Evolutionary conservation across 352 stramenopile species (phyloP), one percentile per base, ranked within the genome.

Genomic region (Elongisporangium prolatum): DNA sequence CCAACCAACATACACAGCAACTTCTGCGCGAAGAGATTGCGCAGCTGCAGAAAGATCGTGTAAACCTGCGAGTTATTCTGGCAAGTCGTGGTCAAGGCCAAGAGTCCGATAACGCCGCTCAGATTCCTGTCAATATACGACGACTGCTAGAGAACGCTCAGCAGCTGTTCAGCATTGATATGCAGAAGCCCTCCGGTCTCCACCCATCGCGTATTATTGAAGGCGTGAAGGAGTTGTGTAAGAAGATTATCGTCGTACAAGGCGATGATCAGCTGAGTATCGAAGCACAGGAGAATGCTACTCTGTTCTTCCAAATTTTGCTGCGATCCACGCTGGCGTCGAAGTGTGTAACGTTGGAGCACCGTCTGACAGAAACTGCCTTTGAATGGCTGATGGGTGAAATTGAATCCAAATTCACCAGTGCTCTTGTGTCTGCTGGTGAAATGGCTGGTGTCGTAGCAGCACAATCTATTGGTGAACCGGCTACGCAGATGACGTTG

Each of bases 401-500:
- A 77, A 97, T 99, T 56, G 94, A 99, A 74, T 98, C 91, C 11
- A 93, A 98, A 57, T 99, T 99, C 71, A 95, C 95, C 57, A 91
- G 93, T 51, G 88, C 96, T 24, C 88, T 98, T 63, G 97, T 98
- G 8, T 89, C 88, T 65, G 90, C 97, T 54, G 97, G 97, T 66
- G 98, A 99, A 74, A 99, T 99, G 94, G 96, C 91, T 64, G 98
- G 98, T 74, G 97, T 99, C 28, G 86, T 99, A 51, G 98, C 97
- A 14, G 97, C 98, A 4, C 98, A 99, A 69, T 99, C 93, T 51
- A 99, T 99, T 74, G 98, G 98, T 63, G 97, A 99, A 68, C 98
- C 98, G 20, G 96, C 97, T 53, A 99, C 98, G 38, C 98, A 99
- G 80, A 99, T 99, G 97, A 99, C 98, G 16, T 80, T 99, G 55